A percentile compares a stretch with the other conserved stretches of the same genome.
Conservation (phyloP, 192 early-diverging fungal genomes). For the Backusella parvicylindrica region DNA sequence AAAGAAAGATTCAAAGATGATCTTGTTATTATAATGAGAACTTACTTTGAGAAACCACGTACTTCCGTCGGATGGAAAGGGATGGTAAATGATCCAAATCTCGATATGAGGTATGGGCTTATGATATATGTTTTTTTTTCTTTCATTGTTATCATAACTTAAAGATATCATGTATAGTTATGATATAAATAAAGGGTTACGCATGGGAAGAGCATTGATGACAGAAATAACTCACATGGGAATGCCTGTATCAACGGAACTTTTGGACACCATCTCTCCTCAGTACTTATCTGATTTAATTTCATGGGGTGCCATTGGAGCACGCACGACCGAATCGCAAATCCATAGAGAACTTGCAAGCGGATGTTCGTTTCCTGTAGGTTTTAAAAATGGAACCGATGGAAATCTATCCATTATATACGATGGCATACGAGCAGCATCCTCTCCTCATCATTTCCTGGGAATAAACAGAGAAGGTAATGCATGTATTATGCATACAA, state of each 20-base stretch:
- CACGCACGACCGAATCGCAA: conserved; percentile 93
- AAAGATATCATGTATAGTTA: conserved; percentile 47
- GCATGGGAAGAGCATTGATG: conserved; percentile 78
- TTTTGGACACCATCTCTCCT: conserved; percentile 93
- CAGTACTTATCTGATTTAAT: conserved; percentile 92
- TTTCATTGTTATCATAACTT: neutral
- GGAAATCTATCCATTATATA: conserved; percentile 76
- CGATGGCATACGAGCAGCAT: conserved; percentile 68
- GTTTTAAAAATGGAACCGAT: conserved; percentile 98
- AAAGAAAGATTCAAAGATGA: conserved; percentile 66
- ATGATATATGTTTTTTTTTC: neutral
- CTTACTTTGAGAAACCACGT: conserved; percentile 98
- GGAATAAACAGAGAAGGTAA: conserved; percentile 92
- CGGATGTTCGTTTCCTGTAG: conserved; percentile 93
- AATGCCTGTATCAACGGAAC: conserved; percentile 84
- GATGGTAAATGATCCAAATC: conserved; percentile 76
- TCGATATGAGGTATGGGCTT: conserved; percentile 46
- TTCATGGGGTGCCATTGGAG: conserved; percentile 97
- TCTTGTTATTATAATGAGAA: conserved; percentile 89
- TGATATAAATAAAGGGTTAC: conserved; percentile 95
- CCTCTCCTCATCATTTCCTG: conserved; percentile 84
- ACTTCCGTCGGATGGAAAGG: conserved; percentile 93
- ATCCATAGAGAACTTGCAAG: conserved; percentile 92
- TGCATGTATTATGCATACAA: conserved; percentile 81
- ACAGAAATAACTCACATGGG: conserved; percentile 78